Base-by-base conservation (phyloP, 1,284 basidiomycete genomes). In the Gymnopus androsaceus region DNA sequence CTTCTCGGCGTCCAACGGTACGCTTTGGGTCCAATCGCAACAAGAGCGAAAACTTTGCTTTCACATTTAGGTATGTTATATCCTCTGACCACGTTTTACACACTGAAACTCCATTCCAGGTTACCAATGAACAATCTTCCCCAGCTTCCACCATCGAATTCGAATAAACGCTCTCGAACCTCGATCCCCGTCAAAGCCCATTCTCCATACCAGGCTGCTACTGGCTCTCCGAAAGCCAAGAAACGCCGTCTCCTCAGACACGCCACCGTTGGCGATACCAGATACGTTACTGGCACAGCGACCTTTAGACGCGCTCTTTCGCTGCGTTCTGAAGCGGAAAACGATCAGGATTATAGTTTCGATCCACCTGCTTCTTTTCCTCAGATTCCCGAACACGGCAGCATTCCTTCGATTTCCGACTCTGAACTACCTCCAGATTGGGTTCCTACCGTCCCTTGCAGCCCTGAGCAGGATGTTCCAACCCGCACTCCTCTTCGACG, bases 361-460 rank as follows among this genome's bases (percentile, higher is more conserved):
- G n/a, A n/a, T n/a, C n/a, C n/a, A n/a, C 14, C 34, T 11, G 19
- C n/a, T 27, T 7, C 31, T 38, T 15, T 23, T 31, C 17, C 11
- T 25, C 42, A 8, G 21, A 23, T 17, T 52, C 19, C 21, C 5
- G 42, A 33, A 17, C 21, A 8, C n/a, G 21, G n/a, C 11, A 44
- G 14, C 30, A 15, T 23, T 47, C 34, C 17, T 7, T 28, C 27
- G 8, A 23, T 15, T 27, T 17, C 17, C 12, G 31, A 40, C 4
- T 44, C 17, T 3, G 34, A 27, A 28, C n/a, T 28, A 8, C n/a
- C 45, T n/a, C 34, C 53, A 37, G 51, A 36, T 0, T 57, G 56
- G 56, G 33, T 57, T 12, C 51, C 56, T 38, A 57, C 56, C 38
- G 46, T 15, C 12, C 56, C 51, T 36, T 53, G 51, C 34, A 57